Evolutionary conservation across 345 rosid species (phyloP), one percentile per base, ranked within the genome.

Genomic region (Trapa bicornis): DNA sequence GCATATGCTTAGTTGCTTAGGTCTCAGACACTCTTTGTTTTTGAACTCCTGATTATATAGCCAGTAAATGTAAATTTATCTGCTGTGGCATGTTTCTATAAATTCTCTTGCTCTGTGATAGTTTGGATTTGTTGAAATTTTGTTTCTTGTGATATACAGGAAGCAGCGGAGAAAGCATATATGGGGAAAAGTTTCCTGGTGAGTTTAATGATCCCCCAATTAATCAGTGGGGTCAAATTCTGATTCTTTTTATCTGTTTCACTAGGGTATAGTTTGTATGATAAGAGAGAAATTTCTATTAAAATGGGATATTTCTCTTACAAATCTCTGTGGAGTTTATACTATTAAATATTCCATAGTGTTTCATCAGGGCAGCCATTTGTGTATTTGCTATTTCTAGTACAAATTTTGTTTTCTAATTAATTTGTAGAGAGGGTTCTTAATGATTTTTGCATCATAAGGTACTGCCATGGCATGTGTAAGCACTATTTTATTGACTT

Each of bases 151-250:
- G 6, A 66, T 64, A 70, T 79, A 67, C 81, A 94, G 99, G 99
- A 50, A 80, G 89, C 74, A 79, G 83, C 74, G 99, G 99, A 71
- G 97, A 94, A 77, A 89, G 96, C 83, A 91, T 94, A 66, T 94
- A 86, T 72, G 93, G 75, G 50, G 88, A 80, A 33, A 85, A 83
- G 54, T 94, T 94, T 83, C 96, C 99, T 65, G 99, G 99, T 94
- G 70, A 76, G 89, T 47, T 10, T 43, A 39, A 0, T 4, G 12
- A 17, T 64, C 29, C 29, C 29, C 29, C 29, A 22, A 22, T 22
- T 22, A 22, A 22, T 22, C 29, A 22, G 29, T 22, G 29, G 29
- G 29, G 29, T 22, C 29, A 22, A 22, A 22, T 22, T 22, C 29
- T 22, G 29, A 22, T 22, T 22, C 29, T 22, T 22, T 22, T 22